Conservation (phyloP, 768 basidiomycete species). For the Leccinum incarnatum region DNA sequence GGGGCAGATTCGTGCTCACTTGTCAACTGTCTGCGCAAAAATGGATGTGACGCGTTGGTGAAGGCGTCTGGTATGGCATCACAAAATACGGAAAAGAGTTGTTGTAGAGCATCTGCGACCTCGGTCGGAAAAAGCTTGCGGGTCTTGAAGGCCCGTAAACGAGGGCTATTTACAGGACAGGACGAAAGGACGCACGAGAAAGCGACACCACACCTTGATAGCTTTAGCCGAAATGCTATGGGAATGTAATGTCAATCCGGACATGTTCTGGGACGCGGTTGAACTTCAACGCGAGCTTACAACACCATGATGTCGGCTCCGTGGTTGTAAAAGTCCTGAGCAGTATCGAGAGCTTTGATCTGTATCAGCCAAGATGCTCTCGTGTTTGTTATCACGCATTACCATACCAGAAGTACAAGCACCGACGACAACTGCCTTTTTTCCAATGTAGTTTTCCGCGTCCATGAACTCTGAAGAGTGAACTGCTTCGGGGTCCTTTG, state of each 20-base stretch:
- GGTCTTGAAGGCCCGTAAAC: not conserved
- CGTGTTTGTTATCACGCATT: not conserved
- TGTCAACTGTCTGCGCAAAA: conserved; percentile 23
- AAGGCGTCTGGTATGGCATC: conserved; percentile 5
- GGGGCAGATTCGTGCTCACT: conserved; percentile 12
- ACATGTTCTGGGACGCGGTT: not conserved
- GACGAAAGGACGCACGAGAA: conserved; percentile 5
- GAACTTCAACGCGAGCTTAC: conserved; percentile 3
- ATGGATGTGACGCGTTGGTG: conserved; percentile 19
- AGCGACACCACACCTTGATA: conserved; percentile 1
- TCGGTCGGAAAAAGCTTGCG: conserved; percentile 22
- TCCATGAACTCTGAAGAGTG: conserved; percentile 54
- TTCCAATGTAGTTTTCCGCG: conserved; percentile 50
- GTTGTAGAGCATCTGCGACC: conserved; percentile 18
- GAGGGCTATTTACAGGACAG: not conserved
- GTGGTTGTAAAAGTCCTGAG: conserved; percentile 34
- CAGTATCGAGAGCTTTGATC: conserved; percentile 35
- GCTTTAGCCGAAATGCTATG: conserved; percentile 16
- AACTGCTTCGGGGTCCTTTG: conserved; percentile 43
- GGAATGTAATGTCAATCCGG: not conserved
- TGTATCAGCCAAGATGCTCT: conserved; percentile 8
- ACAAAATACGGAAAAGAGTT: conserved; percentile 15
- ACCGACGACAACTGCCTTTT: conserved; percentile 67
- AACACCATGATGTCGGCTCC: conserved; percentile 29
- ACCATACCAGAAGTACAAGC: conserved; percentile 55